Evolutionary conservation across 148 eudicot genomes (phyloP), one percentile per base, ranked within the genome.

Genomic region (Chenopodium quinoa): DNA sequence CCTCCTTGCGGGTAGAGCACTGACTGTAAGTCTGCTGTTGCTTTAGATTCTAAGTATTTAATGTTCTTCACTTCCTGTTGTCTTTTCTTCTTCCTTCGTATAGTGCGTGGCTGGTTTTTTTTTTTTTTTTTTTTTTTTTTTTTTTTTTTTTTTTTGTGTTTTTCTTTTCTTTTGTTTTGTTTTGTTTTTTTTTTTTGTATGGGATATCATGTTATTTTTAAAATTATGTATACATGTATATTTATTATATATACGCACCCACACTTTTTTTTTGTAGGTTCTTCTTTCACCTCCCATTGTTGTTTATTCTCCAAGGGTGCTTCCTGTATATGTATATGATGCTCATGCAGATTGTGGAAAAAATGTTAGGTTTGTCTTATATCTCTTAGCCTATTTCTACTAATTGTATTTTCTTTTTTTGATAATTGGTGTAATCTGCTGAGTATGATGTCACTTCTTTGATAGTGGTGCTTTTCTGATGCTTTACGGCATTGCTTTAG

Each of bases 201-300:
- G 8, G 44, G 44, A 40, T 40, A 40, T 40, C 44, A 40, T 40
- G 44, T 6, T 40, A 40, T 40, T 40, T 40, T 40, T 5, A 40
- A 40, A 40, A 40, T 40, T 40, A 40, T 40, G 6, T 6, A 6
- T 6, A 5, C 5, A 34, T 34, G 4, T 40, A 40, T 40, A 5
- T 40, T 40, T 5, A 40, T 40, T 40, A 40, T 40, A 40, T 40
- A 40, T 40, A 40, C 0, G 0, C 44, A 40, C 44, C 44, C 7
- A 40, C 44, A 40, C 44, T 40, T 66, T 58, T 19, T 13, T 56
- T 68, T 69, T 82, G 20, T 86, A 96, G 99, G 99, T 96, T 82
- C 98, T 96, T 84, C 98, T 96, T 86, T 96, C 99, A 78, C 99
- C 99, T 87, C 99, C 99, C 71, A 96, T 96, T 75, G 98, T 93